Percentiles rank a stretch among this genome's conserved stretches.
Conservation (phyloP, 176 grass and related monocot genomes). For the Eragrostis curvula region DNA sequence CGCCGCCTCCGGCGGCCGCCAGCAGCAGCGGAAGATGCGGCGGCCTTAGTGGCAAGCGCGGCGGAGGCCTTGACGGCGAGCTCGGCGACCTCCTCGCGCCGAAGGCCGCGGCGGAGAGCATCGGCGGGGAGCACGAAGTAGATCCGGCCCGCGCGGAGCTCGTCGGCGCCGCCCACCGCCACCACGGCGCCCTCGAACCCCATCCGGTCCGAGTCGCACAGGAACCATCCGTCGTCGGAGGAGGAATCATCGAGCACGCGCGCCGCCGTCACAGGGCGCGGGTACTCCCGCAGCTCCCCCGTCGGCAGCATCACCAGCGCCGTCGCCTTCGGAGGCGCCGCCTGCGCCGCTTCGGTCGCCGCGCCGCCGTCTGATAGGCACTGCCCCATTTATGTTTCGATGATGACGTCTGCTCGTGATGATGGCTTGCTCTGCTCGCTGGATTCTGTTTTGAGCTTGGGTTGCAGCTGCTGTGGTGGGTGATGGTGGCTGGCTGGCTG, state of each 20-base stretch:
- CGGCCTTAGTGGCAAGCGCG: constrained; percentile 24
- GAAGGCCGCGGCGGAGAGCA: constrained; percentile 39
- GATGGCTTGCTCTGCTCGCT: no score
- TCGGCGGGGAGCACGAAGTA: constrained; percentile 67
- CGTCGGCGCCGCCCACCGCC: constrained; percentile 10
- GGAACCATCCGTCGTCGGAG: constrained; percentile 22
- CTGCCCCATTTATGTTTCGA: constrained; percentile 36
- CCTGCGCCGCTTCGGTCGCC: not conserved
- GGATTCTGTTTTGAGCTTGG: no score
- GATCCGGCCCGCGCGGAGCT: constrained; percentile 61
- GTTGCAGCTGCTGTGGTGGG: not conserved
- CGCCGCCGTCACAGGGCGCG: constrained; percentile 14
- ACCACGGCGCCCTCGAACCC: constrained; percentile 45
- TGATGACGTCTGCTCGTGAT: no score
- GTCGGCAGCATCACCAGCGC: constrained; percentile 60
- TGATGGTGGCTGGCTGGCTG: not conserved
- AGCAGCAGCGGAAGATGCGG: not conserved
- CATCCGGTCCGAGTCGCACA: constrained; percentile 78
- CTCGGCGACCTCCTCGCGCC: constrained; percentile 58
- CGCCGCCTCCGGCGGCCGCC: not conserved
- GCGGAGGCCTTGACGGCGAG: constrained; percentile 61
- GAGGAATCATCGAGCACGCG: constrained; percentile 33
- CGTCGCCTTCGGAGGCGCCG: not conserved
- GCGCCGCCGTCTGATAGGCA: constrained; percentile 48
- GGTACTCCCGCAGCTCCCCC: constrained; percentile 63